Evolutionary conservation across 768 basidiomycete genomes (phyloP), one percentile per base, ranked within the genome.

Genomic region (Panaeolus cyanescens): DNA sequence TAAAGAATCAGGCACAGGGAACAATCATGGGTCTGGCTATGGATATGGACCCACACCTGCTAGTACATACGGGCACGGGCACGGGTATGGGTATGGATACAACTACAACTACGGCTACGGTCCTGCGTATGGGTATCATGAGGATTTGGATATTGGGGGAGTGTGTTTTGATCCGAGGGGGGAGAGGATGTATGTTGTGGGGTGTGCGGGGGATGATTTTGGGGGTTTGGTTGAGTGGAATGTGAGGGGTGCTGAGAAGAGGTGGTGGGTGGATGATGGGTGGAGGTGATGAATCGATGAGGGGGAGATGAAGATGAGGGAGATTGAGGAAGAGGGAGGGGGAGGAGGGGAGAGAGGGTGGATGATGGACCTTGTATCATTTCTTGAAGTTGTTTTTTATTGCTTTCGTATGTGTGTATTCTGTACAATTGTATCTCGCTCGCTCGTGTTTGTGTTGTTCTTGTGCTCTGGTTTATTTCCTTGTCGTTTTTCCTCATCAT

Each of bases 161-260:
- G 36, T 74, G 30, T 75, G 74, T 54, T 72, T 72, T 59, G 72
- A 74, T 56, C 74, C 74, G 20, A 67, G 65, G 54, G 72, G 72
- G n/a, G 72, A 69, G 62, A 60, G 60, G 55, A 69, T 75, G 66
- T 75, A 75, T 58, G 72, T 73, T 33, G 70, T 70, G 6, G 69
- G 67, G 15, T 56, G 61, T 59, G 37, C 25, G 13, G 58, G 54
- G 10, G 50, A 34, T 33, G 62, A 56, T 20, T 60, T 55, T 6
- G 69, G 70, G 28, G 66, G 67, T 10, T 78, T 95, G 25, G 88
- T 86, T 6, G 93, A 95, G 71, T 95, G 91, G 90, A 79, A 82
- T 42, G 79, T 95, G 56, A 79, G 83, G 20, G 89, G 88, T 4
- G 84, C 86, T 13, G 88, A 88, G 64, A 90, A 89, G 78, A 77